Evolutionary conservation across 495 filamentous ascomycete species (phyloP), one percentile per base, ranked within the genome.

Genomic region (Apodospora peruviana): DNA sequence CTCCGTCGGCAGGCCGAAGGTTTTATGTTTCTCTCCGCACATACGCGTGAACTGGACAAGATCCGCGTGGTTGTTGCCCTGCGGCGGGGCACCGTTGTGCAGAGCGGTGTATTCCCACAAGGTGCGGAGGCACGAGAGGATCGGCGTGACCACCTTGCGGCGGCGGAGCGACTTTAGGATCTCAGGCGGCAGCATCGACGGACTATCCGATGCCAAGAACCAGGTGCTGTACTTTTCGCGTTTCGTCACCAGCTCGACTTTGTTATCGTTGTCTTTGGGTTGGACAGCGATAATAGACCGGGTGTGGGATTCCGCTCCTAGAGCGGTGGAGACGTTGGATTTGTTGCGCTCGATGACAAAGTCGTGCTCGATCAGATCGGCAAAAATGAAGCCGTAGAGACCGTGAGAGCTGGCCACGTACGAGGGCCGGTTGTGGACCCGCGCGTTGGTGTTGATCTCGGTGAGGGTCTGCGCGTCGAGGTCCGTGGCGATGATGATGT

Each of bases 361-460:
- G 49, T 89, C 81, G 62, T 97, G 93, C 39, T 76, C 74, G 58
- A 94, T 87, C 11, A 98, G 75, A 61, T 98, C 93, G 18, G 88
- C 85, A 65, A 98, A 98, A 44, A 95, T 84, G 62, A 87, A 98
- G 23, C 94, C 94, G 67, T 95, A 96, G 59, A 96, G 77, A 20
- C 93, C 93, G 63, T 96, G 90, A 10, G 85, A 79, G 39, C 81
- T 84, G 17, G 88, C 87, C 23, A 90, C 90, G 67, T 98, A 98
- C 71, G 96, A 96, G 19, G 87, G 83, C 34, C 80, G 78, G 50
- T 79, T 74, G 46, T 83, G 77, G 19, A 91, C 68, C 24, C 90
- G 85, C 34, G 88, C 88, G 12, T 84, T 81, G 10, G 85, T 84
- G 65, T 98, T 96, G 69, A 96, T 86, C 49, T 74, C 75, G 25